Conservation (phyloP, 1,284 basidiomycete genomes). For the Rugosomyces carneus region DNA sequence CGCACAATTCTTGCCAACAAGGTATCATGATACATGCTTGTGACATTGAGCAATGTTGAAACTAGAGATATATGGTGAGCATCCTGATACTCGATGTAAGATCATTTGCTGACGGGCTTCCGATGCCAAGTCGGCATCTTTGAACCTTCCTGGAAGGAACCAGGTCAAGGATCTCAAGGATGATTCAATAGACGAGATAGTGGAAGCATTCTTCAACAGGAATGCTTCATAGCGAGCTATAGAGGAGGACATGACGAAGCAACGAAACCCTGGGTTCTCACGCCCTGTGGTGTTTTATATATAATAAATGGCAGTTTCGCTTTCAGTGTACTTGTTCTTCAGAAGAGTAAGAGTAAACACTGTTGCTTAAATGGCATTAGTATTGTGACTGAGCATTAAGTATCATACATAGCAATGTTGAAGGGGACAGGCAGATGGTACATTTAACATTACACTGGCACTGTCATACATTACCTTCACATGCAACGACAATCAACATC, state of each 20-base stretch:
- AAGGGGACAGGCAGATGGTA: too few relatives aligned
- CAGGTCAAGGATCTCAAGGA: constrained; percentile 87
- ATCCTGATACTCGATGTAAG: constrained; percentile 4
- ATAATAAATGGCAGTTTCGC: not conserved
- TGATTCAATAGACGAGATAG: constrained; percentile 84
- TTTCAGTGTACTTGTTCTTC: too few relatives aligned
- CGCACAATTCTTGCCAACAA: constrained; percentile 64
- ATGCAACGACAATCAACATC: constrained; percentile 19
- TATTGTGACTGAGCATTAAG: too few relatives aligned
- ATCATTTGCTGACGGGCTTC: constrained; percentile 74
- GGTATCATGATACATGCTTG: constrained; percentile 86
- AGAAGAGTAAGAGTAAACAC: not conserved
- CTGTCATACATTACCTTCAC: constrained; percentile 5
- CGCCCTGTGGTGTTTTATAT: not conserved
- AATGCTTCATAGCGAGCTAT: constrained; percentile 73
- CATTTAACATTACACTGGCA: not conserved
- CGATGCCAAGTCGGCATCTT: constrained; percentile 91
- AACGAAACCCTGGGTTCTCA: not conserved
- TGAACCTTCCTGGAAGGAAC: constrained; percentile 93
- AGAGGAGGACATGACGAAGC: constrained; percentile 28
- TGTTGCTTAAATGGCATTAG: too few relatives aligned
- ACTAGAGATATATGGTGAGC: constrained; percentile 38
- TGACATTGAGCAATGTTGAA: constrained; percentile 65
- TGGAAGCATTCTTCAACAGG: constrained; percentile 76
- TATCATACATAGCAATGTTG: too few relatives aligned